A percentile compares a stretch with the other conserved stretches of the same genome.
phyloP scores from a whole-genome alignment of 2,329 filamentous ascomycete species.

The Colletotrichum sp. region DNA sequence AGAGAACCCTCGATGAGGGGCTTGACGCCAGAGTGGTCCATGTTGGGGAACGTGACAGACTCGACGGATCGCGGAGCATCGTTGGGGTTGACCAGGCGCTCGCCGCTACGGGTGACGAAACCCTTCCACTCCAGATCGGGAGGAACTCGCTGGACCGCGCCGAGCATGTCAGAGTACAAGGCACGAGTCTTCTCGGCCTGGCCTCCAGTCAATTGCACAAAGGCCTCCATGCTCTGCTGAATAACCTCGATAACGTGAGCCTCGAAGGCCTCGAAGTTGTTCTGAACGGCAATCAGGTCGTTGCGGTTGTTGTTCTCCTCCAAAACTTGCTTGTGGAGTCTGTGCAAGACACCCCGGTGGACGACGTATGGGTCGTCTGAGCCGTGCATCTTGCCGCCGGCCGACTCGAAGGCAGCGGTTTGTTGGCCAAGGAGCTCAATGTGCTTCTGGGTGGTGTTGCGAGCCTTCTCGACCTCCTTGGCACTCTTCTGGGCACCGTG shows the following conservation, averaged over 20 bases:
- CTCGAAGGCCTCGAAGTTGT: slow-evolving; percentile 88
- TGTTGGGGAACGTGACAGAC: slow-evolving; percentile 84
- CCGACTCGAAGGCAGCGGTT: slow-evolving; percentile 79
- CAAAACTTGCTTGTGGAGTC: slow-evolving; percentile 86
- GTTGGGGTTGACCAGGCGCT: slow-evolving; percentile 79
- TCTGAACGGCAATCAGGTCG: slow-evolving; percentile 90
- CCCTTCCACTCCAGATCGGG: slow-evolving; percentile 90
- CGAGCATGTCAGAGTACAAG: slow-evolving; percentile 85
- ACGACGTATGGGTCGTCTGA: slow-evolving; percentile 88
- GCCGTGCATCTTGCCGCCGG: slow-evolving; percentile 72
- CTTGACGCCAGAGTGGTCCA: slow-evolving; percentile 79
- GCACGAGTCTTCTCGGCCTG: slow-evolving; percentile 83
- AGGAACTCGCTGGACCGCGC: slow-evolving; percentile 76
- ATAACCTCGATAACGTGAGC: slow-evolving; percentile 82
- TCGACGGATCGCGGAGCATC: slow-evolving; percentile 76
- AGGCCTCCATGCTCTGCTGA: slow-evolving; percentile 82
- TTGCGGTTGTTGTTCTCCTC: slow-evolving; percentile 97
- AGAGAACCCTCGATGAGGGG: slow-evolving; percentile 86
- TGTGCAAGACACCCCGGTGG: slow-evolving; percentile 79
- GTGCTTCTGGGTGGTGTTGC: slow-evolving; percentile 87
- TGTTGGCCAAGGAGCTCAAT: slow-evolving; percentile 93
- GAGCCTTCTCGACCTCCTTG: slow-evolving; percentile 91
- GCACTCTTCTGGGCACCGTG: slow-evolving; percentile 81
- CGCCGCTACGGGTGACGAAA: slow-evolving; percentile 75
- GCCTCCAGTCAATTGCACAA: slow-evolving; percentile 79